These are phyloP conservation scores for Achaetomium macrosporum DNA, from an alignment of 2,329 filamentous ascomycete genomes.

Conservation along the genomic window DNA sequence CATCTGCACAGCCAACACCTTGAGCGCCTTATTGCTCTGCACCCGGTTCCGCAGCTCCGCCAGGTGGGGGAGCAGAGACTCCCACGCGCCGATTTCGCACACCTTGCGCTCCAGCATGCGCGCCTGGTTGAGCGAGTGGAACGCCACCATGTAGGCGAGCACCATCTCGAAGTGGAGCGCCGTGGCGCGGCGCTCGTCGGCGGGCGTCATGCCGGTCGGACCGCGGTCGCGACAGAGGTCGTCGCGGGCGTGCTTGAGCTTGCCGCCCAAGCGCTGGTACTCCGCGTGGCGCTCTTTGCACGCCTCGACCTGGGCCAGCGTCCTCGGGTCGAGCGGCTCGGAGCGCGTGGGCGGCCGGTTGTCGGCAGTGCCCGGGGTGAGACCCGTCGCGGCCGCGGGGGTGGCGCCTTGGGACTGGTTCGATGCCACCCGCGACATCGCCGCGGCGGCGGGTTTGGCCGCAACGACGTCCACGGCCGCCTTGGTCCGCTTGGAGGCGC, in stretches of 20 bases:
- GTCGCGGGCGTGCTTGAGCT: conserved; percentile 51
- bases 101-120: conserved; percentile 40
- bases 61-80: conserved; percentile 41
- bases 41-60: conserved; percentile 37
- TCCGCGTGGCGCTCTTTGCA: conserved; percentile 34
- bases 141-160: conserved; percentile 48
- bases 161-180: conserved; percentile 45
- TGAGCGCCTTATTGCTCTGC: conserved; percentile 31
- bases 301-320: conserved; percentile 24
- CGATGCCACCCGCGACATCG: conserved; percentile 50
- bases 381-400: conserved; percentile 40
- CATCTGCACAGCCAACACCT: conserved; percentile 39
- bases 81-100: conserved; percentile 38
- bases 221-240: conserved; percentile 32
- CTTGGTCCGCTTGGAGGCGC: conserved; percentile 36
- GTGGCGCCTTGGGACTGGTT: conserved; percentile 48
- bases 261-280: conserved; percentile 40
- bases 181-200: conserved; percentile 37
- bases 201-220: conserved; percentile 25
- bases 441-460: conserved; percentile 33
- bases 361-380: conserved; percentile 37
- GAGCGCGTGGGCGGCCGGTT: conserved; percentile 36
- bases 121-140: conserved; percentile 43
- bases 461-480: conserved; percentile 31
- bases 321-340: conserved; percentile 27